Evolutionary conservation across 2,329 filamentous ascomycete species (phyloP), one percentile per base, ranked within the genome.

Genomic region (Madurella fahalii): DNA sequence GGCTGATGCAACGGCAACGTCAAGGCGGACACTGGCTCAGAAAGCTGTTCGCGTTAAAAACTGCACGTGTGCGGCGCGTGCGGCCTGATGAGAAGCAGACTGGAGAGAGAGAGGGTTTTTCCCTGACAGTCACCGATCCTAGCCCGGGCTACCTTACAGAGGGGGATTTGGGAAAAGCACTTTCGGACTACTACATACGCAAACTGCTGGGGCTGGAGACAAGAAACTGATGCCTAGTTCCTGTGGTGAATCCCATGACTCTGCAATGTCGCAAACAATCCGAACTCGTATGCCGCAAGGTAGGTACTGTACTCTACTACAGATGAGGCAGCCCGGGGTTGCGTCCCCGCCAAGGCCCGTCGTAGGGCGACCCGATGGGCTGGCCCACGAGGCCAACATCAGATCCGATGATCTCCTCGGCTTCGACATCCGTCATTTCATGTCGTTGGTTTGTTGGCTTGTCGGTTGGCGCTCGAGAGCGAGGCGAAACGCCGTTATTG

Each of bases 31-130:
- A 40, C 15, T 20, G n/a, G 15, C 18, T 42, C 40, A 44, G 41
- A 43, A 17, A 9, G 4, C 40, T 31, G 40, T 18, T 34, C 16
- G 43, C 44, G 30, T 45, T 25, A 37, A 42, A 47, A 48, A 40
- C 45, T 56, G 53, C 49, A 52, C 15, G 50, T 32, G 2, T 46
- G 42, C 49, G 49, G 49, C 49, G 45, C 18, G 34, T 18, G 39
- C 32, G 40, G 48, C 13, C 39, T 9, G 31, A 43, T 7, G 40
- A 25, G 25, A 25, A 25, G 7, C 4, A 25, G 25, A 25, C 25
- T 25, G 4, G n/a, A n/a, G n/a, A n/a, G n/a, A 25, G 25, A 25
- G 25, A 4, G 25, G 25, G 25, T 25, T 25, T 25, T 25, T 25
- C 7, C 7, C 7, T 25, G 25, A 25, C 7, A 25, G 25, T 25